Base-by-base conservation (phyloP, 116 monocot species). In the Trichopus zeylanicus region DNA sequence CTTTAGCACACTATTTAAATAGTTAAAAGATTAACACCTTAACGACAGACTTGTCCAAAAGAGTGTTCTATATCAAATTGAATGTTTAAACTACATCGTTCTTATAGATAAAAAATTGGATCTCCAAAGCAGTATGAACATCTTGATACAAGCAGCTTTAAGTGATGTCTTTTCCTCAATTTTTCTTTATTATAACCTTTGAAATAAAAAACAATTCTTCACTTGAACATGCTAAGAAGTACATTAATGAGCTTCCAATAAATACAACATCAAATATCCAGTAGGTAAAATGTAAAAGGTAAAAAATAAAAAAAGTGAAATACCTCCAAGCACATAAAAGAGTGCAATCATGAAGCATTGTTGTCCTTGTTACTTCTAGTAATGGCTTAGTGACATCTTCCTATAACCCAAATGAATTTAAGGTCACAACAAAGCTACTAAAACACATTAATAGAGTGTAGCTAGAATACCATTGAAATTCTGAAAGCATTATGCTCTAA, bases 261-360 rank as follows among this genome's bases (percentile, higher is more conserved):
- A 42, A 42, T 57, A 46, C 8, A 27, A 16, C 24, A 29, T 10
- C 12, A 21, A 33, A 20, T 22, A n/a, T 42, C 37, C 46, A 13
- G 7, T 26, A 28, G 39, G 25, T 13, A 49, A 15, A 64, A 25
- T 13, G 15, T 4, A 51, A 15, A 25, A 47, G 29, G 2, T 35
- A 34, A 64, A 37, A 7, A n/a, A 24, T 3, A 18, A 51, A 32
- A 32, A 26, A 31, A 20, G 34, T 1, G 21, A 22, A 3, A 13
- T 77, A 98, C 98, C 98, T 98, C 98, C 98, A 91, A 51, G 70
- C 91, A 78, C 91, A 98, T 47, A 98, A 59, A 63, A 98, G 85
- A 10, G 88, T 85, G 59, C 98, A 98, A 51, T 98, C 98, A 78
- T 98, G 98, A 64, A 98, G 82, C 68, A 98, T 66, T 62, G 98